phyloP scores from a whole-genome alignment of 192 early-diverging fungal species.

The Spinellus fusiger region DNA sequence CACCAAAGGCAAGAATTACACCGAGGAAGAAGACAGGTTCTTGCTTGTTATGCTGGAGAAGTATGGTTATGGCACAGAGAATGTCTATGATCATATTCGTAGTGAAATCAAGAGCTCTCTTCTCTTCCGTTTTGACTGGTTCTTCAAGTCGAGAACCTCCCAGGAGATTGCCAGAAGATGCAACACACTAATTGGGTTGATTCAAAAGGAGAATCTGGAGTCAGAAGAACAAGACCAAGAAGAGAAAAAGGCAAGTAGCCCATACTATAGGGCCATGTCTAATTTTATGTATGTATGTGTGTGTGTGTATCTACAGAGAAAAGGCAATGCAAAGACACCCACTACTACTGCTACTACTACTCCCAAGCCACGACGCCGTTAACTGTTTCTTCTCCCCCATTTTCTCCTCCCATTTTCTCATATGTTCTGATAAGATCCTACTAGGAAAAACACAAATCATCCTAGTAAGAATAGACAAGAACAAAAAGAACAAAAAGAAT shows the following conservation, averaged over 20 bases:
- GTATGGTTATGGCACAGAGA: slow-evolving; percentile 85
- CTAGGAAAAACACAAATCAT: too few relatives aligned
- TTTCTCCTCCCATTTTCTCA: too few relatives aligned
- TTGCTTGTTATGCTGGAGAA: slow-evolving; percentile 84
- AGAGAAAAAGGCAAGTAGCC: slow-evolving; percentile 21
- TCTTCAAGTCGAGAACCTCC: slow-evolving; percentile 89
- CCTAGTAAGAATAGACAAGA: too few relatives aligned
- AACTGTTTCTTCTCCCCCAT: too few relatives aligned
- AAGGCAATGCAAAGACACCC: too few relatives aligned
- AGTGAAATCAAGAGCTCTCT: slow-evolving; percentile 76
- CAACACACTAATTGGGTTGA: slow-evolving; percentile 68
- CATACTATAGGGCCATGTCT: neutral
- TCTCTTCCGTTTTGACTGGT: slow-evolving; percentile 96
- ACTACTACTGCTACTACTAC: too few relatives aligned
- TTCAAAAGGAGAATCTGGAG: slow-evolving; percentile 53
- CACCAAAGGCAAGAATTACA: slow-evolving; percentile 84
- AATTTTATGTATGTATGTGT: too few relatives aligned
- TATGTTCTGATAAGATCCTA: too few relatives aligned
- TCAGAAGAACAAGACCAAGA: slow-evolving; percentile 35
- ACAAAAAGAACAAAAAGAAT: too few relatives aligned
- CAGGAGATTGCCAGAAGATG: slow-evolving; percentile 80
- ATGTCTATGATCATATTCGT: slow-evolving; percentile 90
- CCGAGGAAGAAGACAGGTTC: slow-evolving; percentile 97
- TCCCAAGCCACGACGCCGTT: too few relatives aligned
- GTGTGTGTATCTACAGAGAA: too few relatives aligned